These are phyloP conservation scores for Penicillium flavigenum DNA, from an alignment of 495 filamentous ascomycete genomes.

Conservation along the genomic window DNA sequence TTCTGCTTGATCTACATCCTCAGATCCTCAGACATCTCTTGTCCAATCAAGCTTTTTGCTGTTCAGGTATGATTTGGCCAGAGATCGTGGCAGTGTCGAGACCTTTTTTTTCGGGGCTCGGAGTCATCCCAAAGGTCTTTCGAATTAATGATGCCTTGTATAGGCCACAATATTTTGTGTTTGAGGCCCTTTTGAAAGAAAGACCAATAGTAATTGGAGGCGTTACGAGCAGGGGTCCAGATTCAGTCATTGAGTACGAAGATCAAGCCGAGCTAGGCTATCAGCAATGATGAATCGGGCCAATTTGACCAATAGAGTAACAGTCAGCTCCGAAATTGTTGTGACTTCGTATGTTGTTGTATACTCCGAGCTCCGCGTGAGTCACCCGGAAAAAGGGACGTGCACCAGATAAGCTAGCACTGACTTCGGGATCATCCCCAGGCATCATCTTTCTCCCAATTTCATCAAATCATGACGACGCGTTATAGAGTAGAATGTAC, in stretches of 20 bases:
- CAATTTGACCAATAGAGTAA: neutral
- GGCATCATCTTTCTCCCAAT: neutral
- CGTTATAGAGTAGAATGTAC: constrained; percentile 89
- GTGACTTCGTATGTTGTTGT: neutral
- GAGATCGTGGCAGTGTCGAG: constrained; percentile 18
- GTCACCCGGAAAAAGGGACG: constrained; percentile 5
- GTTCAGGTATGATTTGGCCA: neutral
- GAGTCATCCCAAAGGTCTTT: neutral
- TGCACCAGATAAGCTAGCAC: neutral
- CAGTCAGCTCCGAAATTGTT: neutral
- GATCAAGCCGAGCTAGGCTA: neutral
- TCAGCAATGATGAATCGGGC: too few species aligned
- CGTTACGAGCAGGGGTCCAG: neutral
- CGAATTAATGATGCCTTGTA: neutral
- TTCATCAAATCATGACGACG: constrained; percentile 66
- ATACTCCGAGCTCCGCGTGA: constrained; percentile 3
- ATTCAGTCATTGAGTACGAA: neutral
- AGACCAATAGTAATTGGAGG: neutral
- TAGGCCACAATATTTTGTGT: neutral
- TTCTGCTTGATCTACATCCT: neutral
- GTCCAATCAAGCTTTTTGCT: neutral
- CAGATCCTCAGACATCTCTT: constrained; percentile 4
- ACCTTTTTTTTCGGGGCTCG: constrained; percentile 3
- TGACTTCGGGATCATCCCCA: neutral
- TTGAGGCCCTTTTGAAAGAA: neutral